Evolutionary conservation across 1,139 yeast genomes (phyloP), one percentile per base, ranked within the genome.

Genomic region (Hansenula lynferdii): DNA sequence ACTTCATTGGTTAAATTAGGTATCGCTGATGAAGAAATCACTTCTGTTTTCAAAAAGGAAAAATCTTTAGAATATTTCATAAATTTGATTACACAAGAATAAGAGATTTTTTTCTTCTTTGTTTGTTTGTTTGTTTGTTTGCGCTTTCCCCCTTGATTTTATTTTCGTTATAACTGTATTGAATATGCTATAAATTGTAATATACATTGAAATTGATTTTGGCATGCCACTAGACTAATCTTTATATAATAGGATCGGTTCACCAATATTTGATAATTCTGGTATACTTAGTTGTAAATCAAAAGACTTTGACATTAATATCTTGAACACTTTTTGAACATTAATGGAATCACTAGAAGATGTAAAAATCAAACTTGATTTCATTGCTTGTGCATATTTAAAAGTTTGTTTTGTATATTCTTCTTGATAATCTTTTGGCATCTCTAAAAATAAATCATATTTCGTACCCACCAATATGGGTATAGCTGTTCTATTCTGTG

Each of bases 401-500:
- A 84, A 79, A 8, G 96, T 95, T 56, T 84, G 90, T 44, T 75
- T 80, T 8, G 96, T 86, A 37, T 92, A 77, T 55, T 86, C 95
- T 42, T 78, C 75, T 59, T 92, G 97, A 53, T 90, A 95, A 41
- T 80, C 84, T 32, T 73, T 76, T 37, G 94, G 78, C 57, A 86
- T 65, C 51, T 85, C 92, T 26, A 86, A 79, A 60, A 92, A 90
- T 47, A 83, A 70, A 59, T 92, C 98, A 60, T 85, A 92, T 58
- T 92, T 92, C 1, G 99, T 92, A 6, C 99, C 99, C 2, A 92
- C 84, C 35, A 92, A 67, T 45, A 92, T 80, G 4, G 97, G 97
- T 38, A 92, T 85, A 18, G 98, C 97, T 0, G 92, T 83, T 54
- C 80, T 81, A 64, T 92, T 92, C 57, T 87, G 81, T 2, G 96